These are phyloP conservation scores for Hypoxylon sp. DNA, from an alignment of 2,329 filamentous ascomycete species.

Conservation along the genomic window DNA sequence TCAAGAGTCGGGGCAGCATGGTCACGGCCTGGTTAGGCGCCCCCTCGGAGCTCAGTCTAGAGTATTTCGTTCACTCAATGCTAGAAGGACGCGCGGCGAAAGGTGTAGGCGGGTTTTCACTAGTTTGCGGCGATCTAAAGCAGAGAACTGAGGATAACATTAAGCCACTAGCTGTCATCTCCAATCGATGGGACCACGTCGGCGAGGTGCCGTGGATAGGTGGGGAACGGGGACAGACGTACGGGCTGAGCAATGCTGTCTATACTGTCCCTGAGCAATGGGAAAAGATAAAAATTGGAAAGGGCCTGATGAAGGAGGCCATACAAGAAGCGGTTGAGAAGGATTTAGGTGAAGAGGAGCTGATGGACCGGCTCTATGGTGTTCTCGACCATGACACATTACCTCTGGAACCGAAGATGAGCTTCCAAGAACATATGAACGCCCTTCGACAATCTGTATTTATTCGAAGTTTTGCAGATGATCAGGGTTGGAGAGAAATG, in stretches of 20 bases:
- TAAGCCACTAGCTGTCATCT: constrained; percentile 72
- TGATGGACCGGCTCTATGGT: constrained; percentile 67
- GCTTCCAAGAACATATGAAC: constrained; percentile 68
- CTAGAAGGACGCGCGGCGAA: constrained; percentile 68
- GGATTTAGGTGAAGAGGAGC: constrained; percentile 61
- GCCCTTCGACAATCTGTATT: constrained; percentile 73
- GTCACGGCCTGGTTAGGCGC: constrained; percentile 74
- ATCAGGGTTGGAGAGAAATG: constrained; percentile 63
- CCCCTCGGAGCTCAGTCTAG: constrained; percentile 63
- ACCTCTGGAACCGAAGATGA: constrained; percentile 60
- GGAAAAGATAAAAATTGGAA: constrained; percentile 73
- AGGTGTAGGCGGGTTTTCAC: constrained; percentile 76
- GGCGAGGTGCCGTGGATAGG: constrained; percentile 72
- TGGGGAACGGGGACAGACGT: constrained; percentile 65
- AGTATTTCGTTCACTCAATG: constrained; percentile 67
- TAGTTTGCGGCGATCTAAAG: constrained; percentile 74
- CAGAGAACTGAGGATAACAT: constrained; percentile 51
- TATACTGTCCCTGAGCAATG: constrained; percentile 69
- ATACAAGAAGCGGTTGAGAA: constrained; percentile 60
- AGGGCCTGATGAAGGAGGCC: constrained; percentile 60
- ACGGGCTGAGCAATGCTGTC: constrained; percentile 75
- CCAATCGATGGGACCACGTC: constrained; percentile 69
- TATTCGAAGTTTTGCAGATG: constrained; percentile 70
- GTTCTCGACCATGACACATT: constrained; percentile 72
- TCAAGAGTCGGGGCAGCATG: constrained; percentile 74